These are phyloP conservation scores for Lunasporangiospora selenospora DNA, from an alignment of 192 early-diverging fungal species.

Conservation along the genomic window DNA sequence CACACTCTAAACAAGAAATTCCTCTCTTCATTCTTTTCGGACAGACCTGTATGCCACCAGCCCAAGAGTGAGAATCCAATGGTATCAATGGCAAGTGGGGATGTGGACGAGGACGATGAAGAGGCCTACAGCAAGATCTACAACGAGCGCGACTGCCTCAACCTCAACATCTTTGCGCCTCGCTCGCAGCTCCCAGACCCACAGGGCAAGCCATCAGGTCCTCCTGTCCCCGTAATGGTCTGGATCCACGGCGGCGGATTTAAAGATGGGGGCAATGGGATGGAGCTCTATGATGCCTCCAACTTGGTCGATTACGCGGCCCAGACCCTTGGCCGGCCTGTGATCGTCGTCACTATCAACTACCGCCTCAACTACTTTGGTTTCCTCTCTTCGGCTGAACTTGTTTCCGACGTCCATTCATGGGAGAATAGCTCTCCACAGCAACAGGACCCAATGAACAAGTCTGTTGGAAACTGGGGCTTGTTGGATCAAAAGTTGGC, in stretches of 20 bases:
- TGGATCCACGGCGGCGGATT: slow-evolving; percentile 39
- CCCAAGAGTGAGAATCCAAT: slow-evolving; percentile 16
- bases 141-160: slow-evolving; percentile 53
- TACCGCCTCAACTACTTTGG: slow-evolving; percentile 50
- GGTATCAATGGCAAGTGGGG: slow-evolving; percentile 6
- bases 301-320: slow-evolving; percentile 19
- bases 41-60: slow-evolving; percentile 30
- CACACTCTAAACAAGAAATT: too few relatives aligned
- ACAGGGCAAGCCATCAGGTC: not conserved
- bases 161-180: slow-evolving; percentile 54
- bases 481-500: slow-evolving; percentile 62
- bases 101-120: slow-evolving; percentile 22
- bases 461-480: slow-evolving; percentile 53
- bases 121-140: slow-evolving; percentile 8
- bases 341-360: slow-evolving; percentile 43
- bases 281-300: slow-evolving; percentile 19
- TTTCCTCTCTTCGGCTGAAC: slow-evolving; percentile 33
- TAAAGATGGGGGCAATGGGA: slow-evolving; percentile 30
- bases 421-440: too few relatives aligned
- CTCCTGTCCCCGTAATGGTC: slow-evolving; percentile 35
- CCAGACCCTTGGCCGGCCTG: slow-evolving; percentile 5
- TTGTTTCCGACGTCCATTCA: slow-evolving; percentile 11
- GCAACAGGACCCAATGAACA: too few relatives aligned
- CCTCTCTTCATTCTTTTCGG: not conserved
- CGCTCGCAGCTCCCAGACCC: not conserved